A percentile compares a stretch with the other conserved stretches of the same genome.
Conservation (phyloP, 2,329 filamentous ascomycete species). For the Beauveria caledonica region DNA sequence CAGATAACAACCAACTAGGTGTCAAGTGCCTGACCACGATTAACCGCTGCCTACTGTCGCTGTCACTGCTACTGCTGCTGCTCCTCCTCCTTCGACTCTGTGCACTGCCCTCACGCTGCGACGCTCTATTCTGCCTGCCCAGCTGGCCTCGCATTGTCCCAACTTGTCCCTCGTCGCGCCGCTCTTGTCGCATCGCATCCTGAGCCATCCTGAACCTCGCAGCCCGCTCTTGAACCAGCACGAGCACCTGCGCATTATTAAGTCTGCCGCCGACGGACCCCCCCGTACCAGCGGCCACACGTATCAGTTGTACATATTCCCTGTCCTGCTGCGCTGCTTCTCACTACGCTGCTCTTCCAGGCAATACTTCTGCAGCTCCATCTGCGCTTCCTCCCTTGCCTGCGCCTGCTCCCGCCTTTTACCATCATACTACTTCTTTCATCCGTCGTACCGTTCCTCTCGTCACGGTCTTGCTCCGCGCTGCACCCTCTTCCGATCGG, state of each 20-base stretch:
- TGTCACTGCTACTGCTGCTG: background rate
- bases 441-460: background rate
- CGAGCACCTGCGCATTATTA: background rate
- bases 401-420: background rate
- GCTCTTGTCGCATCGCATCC: background rate
- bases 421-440: background rate
- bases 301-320: background rate
- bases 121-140: background rate
- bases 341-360: background rate
- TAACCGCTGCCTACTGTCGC: background rate
- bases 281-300: background rate
- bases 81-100: background rate
- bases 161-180: background rate
- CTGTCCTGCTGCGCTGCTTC: background rate
- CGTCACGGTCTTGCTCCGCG: slow-evolving; percentile 1
- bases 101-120: background rate
- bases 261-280: background rate
- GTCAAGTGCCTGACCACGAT: background rate
- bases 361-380: background rate
- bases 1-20: background rate
- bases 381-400: background rate
- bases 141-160: background rate
- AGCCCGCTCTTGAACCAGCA: background rate
- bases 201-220: background rate
- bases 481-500: slow-evolving; percentile 2